A percentile compares a stretch with the other conserved stretches of the same genome.
These are phyloP conservation scores for Elongisporangium anandrum DNA, from an alignment of 352 stramenopile species.

Conservation along the genomic window DNA sequence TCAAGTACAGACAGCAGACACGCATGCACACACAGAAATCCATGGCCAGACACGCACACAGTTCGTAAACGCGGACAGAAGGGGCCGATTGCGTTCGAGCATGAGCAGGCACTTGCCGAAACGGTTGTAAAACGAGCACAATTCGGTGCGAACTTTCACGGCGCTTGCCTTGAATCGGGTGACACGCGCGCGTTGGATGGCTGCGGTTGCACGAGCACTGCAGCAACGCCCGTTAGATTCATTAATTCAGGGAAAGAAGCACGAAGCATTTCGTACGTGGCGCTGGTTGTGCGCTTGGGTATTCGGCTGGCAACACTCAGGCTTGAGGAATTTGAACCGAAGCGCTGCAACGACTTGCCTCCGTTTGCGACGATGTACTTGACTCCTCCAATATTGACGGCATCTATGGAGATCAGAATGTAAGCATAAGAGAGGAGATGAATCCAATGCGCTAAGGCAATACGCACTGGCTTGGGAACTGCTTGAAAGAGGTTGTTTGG, in stretches of 20 bases:
- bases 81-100: neutral
- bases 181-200: conserved; percentile 39
- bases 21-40: conserved; percentile 2
- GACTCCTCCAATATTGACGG: conserved; percentile 36
- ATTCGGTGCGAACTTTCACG: conserved; percentile 51
- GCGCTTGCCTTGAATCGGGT: conserved; percentile 27
- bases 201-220: conserved; percentile 27
- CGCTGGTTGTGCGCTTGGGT: conserved; percentile 21
- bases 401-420: conserved; percentile 16
- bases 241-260: neutral
- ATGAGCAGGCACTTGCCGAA: conserved; percentile 48
- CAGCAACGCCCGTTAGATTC: neutral
- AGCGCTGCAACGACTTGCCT: conserved; percentile 41
- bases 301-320: conserved; percentile 12
- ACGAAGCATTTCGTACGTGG: conserved; percentile 24
- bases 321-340: conserved; percentile 7
- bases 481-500: neutral
- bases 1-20: conserved; percentile 3
- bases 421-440: conserved; percentile 5
- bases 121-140: conserved; percentile 81
- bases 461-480: neutral
- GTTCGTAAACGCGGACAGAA: neutral
- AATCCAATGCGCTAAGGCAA: neutral
- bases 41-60: neutral
- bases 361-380: conserved; percentile 39